Evolutionary conservation across 257 asterid species (phyloP).

Genomic region (Gentiana dahurica): DNA sequence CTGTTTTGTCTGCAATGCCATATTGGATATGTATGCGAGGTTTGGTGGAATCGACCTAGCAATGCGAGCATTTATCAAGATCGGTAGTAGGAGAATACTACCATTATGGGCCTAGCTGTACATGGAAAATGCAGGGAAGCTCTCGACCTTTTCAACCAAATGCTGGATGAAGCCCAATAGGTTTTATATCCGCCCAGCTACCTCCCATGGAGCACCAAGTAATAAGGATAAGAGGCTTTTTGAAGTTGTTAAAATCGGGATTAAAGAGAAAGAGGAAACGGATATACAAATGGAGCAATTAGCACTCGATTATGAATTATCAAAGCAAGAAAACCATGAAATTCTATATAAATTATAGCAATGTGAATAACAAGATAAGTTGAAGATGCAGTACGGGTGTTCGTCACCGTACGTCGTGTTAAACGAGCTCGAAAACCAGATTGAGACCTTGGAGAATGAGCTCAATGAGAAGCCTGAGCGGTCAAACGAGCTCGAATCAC

Average conservation of each 20-base stretch:
- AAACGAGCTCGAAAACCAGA: no score
- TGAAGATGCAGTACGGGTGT: no score
- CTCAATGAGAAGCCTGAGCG: conserved; percentile 10
- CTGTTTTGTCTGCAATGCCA: conserved; percentile 56
- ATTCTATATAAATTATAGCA: no score
- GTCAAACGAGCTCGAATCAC: no score
- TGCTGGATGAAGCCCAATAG: conserved; percentile 26
- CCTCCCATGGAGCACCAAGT: no score
- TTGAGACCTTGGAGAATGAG: no score
- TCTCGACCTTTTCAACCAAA: conserved; percentile 40
- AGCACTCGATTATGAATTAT: conserved; percentile 88
- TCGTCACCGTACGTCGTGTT: no score
- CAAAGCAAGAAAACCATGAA: conserved; percentile 52
- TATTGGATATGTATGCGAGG: conserved; percentile 59
- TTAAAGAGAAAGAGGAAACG: conserved; percentile 43
- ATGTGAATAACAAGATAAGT: no score
- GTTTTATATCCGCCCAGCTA: no score
- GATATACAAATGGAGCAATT: conserved; percentile 97
- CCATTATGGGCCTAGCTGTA: conserved; percentile 79
- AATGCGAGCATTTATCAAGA: conserved; percentile 48
- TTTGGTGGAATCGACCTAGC: conserved; percentile 73
- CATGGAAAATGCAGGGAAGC: conserved; percentile 67
- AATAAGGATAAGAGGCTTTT: no score
- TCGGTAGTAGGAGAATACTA: conserved; percentile 47
- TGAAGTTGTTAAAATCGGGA: conserved; percentile 15